phyloP scores from a whole-genome alignment of 2,329 filamentous ascomycete species.

The Talaromyces sp. region DNA sequence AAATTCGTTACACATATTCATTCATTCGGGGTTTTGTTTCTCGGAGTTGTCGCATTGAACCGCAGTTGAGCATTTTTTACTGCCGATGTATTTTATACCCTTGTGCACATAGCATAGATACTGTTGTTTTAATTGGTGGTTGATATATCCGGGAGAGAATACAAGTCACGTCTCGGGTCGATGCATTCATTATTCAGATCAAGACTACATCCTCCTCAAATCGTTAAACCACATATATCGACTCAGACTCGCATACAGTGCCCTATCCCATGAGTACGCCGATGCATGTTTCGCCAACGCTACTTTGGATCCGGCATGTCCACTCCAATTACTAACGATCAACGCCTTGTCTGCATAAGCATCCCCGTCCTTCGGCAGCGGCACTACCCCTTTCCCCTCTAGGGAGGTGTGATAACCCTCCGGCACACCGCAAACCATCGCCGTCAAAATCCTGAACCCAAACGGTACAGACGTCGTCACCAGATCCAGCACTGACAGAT shows the following conservation, averaged over 20 bases:
- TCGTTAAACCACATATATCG: slow-evolving; percentile 44
- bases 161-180: not conserved
- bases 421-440: slow-evolving; percentile 18
- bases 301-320: slow-evolving; percentile 33
- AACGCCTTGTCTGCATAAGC: slow-evolving; percentile 29
- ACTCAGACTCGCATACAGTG: slow-evolving; percentile 40
- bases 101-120: slow-evolving; percentile 14
- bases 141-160: not conserved
- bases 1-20: not conserved
- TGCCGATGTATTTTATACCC: slow-evolving; percentile 10
- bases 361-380: slow-evolving; percentile 4
- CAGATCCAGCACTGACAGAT: slow-evolving; percentile 38
- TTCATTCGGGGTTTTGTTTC: not conserved
- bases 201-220: slow-evolving; percentile 17
- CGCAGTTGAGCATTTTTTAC: not conserved
- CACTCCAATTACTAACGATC: slow-evolving; percentile 36
- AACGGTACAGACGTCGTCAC: slow-evolving; percentile 39
- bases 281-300: slow-evolving; percentile 39
- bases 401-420: not conserved
- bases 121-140: not conserved
- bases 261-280: slow-evolving; percentile 43
- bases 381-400: not conserved
- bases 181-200: not conserved
- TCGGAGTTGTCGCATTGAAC: not conserved
- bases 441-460: slow-evolving; percentile 20